Evolutionary conservation across 192 early-diverging fungal species (phyloP), one percentile per base, ranked within the genome.

Genomic region (Ambispora gerdemannii): DNA sequence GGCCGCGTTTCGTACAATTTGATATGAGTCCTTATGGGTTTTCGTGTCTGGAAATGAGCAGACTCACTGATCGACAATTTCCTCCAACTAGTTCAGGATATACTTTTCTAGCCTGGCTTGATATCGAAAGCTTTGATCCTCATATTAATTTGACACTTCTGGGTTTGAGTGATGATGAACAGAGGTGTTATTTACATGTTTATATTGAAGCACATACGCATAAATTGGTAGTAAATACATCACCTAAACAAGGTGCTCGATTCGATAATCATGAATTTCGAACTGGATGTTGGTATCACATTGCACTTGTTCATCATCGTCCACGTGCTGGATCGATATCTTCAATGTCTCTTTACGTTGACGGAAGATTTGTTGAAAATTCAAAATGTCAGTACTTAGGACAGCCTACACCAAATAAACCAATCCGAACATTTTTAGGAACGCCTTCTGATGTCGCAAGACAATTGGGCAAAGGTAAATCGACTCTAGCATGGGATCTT

Each of bases 1-100:
- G 80, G 80, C 88, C 88, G 3, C 78, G 76, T 19, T 90, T 89
- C 60, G 75, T 89, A 22, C 85, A 88, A 33, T 87, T 90, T 71
- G 85, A 89, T 61, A 70, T 77, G 67, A 33, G 51, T 17, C 49
- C 52, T 0, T 35, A 55, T 32, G 71, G 72, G 3, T 70, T 71
- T 56, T 76, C 77, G 30, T 80, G 79, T 15, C 52, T 87, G 2
- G 75, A 85, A 30, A 62, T 87, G n/a, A 71, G 72, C 4, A 73
- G 76, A 4, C 53, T 84, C 1, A 71, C 75, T 4, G 63, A 74
- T 13, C 69, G 82, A 27, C 77, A 76, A 17, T 88, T 90, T 65
- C 87, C 87, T 3, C 86, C 87, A 19, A 70, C 67, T 8, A 77
- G 28, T 31, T 72, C 75, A 7, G 85, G 85, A 30, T 90, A 90